Conservation (phyloP, 345 rosid species). For the Physaria fendleri region DNA sequence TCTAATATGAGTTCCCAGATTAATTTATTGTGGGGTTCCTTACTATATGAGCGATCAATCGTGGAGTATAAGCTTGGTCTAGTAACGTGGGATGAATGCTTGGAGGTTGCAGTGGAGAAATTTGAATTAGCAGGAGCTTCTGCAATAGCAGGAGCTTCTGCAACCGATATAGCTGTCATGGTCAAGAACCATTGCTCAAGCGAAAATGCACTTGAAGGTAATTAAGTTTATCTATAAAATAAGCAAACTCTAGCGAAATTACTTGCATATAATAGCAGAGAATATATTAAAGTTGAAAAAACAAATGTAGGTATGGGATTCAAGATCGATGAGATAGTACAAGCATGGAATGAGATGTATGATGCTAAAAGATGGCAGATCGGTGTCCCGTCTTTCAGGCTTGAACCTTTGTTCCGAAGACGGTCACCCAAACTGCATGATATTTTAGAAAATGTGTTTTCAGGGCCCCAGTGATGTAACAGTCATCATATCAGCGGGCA, state of each 20-base stretch:
- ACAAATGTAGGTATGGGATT: conserved; percentile 61
- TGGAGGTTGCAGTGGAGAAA: conserved; percentile 94
- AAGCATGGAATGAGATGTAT: conserved; percentile 99
- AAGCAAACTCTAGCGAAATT: background rate
- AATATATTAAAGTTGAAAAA: background rate
- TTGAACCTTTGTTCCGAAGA: conserved; percentile 87
- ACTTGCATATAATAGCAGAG: background rate
- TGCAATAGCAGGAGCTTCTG: conserved; percentile 92
- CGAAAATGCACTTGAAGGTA: conserved; percentile 80
- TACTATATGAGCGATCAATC: conserved; percentile 87
- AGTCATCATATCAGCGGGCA: background rate
- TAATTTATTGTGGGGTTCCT: conserved; percentile 86
- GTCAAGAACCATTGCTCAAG: conserved; percentile 96
- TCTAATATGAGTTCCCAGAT: conserved; percentile 82
- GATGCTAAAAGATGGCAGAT: conserved; percentile 94
- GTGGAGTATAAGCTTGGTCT: conserved; percentile 79
- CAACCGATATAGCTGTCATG: conserved; percentile 92
- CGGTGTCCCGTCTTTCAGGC: conserved; percentile 90
- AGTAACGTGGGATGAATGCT: conserved; percentile 96
- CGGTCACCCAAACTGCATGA: conserved; percentile 72
- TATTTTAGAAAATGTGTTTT: conserved; percentile 56
- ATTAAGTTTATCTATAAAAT: conserved; percentile 15
- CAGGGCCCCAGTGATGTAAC: conserved; percentile 18
- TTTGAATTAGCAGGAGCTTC: conserved; percentile 98
- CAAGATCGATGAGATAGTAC: conserved; percentile 92